Percentiles rank a stretch among this genome's conserved stretches.
Conservation (phyloP, 177 flowering plant genomes). For the Tripterygium wilfordii region DNA sequence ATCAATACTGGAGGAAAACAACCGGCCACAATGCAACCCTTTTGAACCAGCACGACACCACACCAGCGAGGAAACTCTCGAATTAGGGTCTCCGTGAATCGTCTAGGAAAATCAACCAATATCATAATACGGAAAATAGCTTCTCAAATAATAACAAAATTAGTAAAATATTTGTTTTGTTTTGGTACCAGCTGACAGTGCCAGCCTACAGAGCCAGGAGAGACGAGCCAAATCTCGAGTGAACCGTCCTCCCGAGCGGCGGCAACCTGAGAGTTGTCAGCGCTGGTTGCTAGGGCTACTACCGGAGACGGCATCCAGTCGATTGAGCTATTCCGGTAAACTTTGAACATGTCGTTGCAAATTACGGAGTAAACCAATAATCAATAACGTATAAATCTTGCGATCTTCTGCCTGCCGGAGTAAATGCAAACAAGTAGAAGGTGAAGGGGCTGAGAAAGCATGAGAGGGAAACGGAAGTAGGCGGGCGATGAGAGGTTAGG, state of each 20-base stretch:
- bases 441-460: too few relatives aligned
- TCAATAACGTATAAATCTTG: too few relatives aligned
- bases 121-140: too few relatives aligned
- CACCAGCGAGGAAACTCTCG: constrained; percentile 74
- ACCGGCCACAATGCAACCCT: constrained; percentile 40
- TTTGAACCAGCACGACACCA: constrained; percentile 58
- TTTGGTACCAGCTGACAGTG: constrained; percentile 91
- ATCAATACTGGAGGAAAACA: constrained; percentile 85
- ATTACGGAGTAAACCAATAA: too few relatives aligned
- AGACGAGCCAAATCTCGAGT: constrained; percentile 92
- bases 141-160: too few relatives aligned
- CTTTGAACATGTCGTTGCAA: too few relatives aligned
- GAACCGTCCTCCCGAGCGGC: constrained; percentile 96
- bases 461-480: too few relatives aligned
- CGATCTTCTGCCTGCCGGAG: too few relatives aligned
- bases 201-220: constrained; percentile 97
- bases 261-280: constrained; percentile 81
- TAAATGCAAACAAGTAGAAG: too few relatives aligned
- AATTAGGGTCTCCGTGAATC: constrained; percentile 71
- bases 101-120: too few relatives aligned
- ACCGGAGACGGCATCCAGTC: constrained; percentile 91
- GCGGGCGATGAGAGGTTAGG: too few relatives aligned
- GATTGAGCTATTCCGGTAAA: constrained; percentile 40
- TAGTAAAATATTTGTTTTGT: not conserved
- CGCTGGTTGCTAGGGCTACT: constrained; percentile 81